These are phyloP conservation scores for Hemerocallis citrina DNA, from an alignment of 106 monocot species.

Conservation along the genomic window DNA sequence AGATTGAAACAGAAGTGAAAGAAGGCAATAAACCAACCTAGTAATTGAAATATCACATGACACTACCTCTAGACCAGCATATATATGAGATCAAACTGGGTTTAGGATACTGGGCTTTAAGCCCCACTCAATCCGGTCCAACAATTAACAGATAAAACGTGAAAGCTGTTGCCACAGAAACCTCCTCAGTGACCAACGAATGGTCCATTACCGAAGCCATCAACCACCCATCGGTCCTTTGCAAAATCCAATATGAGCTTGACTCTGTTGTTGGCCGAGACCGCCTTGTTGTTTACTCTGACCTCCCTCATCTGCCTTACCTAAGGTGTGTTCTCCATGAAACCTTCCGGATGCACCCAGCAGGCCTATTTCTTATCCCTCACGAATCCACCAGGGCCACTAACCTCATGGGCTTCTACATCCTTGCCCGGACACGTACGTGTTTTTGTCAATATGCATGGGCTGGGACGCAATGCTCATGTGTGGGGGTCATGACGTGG, in stretches of 20 bases:
- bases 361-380: slow-evolving; percentile 79
- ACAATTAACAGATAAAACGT: too few relatives aligned
- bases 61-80: too few relatives aligned
- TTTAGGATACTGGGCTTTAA: too few relatives aligned
- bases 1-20: too few relatives aligned
- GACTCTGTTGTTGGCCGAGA: slow-evolving; percentile 45
- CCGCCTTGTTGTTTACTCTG: slow-evolving; percentile 42
- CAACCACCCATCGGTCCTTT: slow-evolving; percentile 47
- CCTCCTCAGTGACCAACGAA: slow-evolving; percentile 62
- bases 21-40: too few relatives aligned
- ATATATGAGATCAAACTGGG: too few relatives aligned
- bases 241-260: slow-evolving; percentile 55
- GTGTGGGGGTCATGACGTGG: slow-evolving; percentile 50
- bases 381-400: slow-evolving; percentile 56
- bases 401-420: slow-evolving; percentile 49
- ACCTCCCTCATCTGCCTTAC: slow-evolving; percentile 51
- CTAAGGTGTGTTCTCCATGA: slow-evolving; percentile 75
- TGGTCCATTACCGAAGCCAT: slow-evolving; percentile 82
- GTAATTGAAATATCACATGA: too few relatives aligned
- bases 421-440: slow-evolving; percentile 53
- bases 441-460: slow-evolving; percentile 77
- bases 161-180: slow-evolving; percentile 75
- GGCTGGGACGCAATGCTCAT: slow-evolving; percentile 48
- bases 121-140: too few relatives aligned
- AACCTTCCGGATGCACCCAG: slow-evolving; percentile 81